phyloP scores from a whole-genome alignment of 345 rosid genomes.

The Boechera divaricarpa region DNA sequence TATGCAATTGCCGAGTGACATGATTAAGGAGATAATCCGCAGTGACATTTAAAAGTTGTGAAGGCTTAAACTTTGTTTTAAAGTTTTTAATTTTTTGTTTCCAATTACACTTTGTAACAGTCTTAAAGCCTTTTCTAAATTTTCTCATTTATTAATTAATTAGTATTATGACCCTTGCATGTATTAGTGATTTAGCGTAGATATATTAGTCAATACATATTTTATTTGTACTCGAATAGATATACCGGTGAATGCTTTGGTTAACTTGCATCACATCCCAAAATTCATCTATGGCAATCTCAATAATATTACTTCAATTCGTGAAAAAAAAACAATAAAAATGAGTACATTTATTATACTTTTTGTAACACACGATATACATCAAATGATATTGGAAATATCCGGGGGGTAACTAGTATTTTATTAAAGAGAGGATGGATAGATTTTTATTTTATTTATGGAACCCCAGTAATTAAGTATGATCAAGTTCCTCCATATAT shows the following conservation, averaged over 20 bases:
- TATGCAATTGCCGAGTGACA: background rate
- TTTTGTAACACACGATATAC: conserved; percentile 2
- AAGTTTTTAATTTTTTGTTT: no score
- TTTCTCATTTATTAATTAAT: background rate
- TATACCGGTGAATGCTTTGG: background rate
- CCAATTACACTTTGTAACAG: background rate
- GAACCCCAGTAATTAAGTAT: background rate
- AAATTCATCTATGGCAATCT: conserved; percentile 6
- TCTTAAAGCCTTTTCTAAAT: background rate
- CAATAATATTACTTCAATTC: conserved; percentile 9
- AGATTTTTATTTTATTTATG: conserved; percentile 9
- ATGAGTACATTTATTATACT: background rate
- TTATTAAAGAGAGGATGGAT: background rate
- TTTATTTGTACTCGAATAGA: background rate
- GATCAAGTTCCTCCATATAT: conserved; percentile 13
- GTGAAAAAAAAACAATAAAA: background rate
- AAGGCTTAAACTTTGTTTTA: background rate
- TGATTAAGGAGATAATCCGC: background rate
- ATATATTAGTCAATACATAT: background rate
- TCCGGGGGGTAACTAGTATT: background rate
- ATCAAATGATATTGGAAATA: conserved; percentile 13
- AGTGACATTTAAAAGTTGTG: background rate
- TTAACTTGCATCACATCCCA: background rate
- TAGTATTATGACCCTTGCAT: background rate
- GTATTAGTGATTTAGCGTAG: no score